Conservation (phyloP, 768 basidiomycete genomes). For the Kondoa malvinella region DNA sequence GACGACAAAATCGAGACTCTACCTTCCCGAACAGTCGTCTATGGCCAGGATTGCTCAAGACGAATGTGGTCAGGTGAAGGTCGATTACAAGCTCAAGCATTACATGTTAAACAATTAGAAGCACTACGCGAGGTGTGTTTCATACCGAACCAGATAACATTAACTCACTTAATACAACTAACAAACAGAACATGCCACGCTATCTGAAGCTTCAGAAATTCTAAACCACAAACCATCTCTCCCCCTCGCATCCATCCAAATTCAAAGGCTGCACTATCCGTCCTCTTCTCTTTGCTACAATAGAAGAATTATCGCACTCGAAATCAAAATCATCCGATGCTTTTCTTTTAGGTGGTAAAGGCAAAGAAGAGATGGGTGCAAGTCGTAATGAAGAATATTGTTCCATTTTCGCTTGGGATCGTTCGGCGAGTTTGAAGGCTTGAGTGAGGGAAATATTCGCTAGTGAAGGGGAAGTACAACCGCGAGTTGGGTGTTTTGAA, state of each 20-base stretch:
- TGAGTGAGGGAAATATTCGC: not conserved
- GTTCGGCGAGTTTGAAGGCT: not conserved
- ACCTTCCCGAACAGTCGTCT: slow-evolving; percentile 67
- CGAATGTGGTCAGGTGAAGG: slow-evolving; percentile 74
- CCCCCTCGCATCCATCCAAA: not conserved
- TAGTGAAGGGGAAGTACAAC: not conserved
- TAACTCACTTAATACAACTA: not conserved
- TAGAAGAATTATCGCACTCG: not conserved
- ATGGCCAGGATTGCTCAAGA: slow-evolving; percentile 51
- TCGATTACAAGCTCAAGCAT: slow-evolving; percentile 60
- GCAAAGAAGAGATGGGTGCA: too few relatives aligned
- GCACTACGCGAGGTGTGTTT: slow-evolving; percentile 85
- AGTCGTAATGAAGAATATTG: not conserved
- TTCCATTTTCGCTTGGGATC: not conserved
- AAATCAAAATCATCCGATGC: not conserved
- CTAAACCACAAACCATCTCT: not conserved
- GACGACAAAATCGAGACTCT: slow-evolving; percentile 49
- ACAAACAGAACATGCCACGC: slow-evolving; percentile 6
- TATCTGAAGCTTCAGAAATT: slow-evolving; percentile 8
- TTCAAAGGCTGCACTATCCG: not conserved
- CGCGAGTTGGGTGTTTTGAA: too few relatives aligned
- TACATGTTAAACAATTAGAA: slow-evolving; percentile 73
- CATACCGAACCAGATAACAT: slow-evolving; percentile 87
- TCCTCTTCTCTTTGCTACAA: not conserved
- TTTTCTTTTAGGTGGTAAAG: not conserved